Evolutionary conservation across 139 green algal species (phyloP).

Genomic region (Chlorella sp.): DNA sequence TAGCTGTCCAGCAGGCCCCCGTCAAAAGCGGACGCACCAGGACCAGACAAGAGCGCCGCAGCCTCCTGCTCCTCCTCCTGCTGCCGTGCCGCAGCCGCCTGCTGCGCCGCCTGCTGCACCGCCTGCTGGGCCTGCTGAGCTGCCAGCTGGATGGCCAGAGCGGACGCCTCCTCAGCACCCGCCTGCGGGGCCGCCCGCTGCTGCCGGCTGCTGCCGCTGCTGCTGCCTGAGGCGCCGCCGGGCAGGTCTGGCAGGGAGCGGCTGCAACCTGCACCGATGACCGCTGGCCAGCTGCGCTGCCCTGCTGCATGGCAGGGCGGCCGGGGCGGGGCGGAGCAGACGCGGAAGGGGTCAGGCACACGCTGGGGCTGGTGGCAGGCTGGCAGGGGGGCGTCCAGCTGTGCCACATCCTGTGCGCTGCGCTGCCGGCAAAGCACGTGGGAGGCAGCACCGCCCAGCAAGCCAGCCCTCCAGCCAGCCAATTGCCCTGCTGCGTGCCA

Average conservation of each 20-base stretch:
- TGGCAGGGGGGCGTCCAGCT: not conserved
- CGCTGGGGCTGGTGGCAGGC: too few relatives aligned
- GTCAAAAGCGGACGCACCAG: not conserved
- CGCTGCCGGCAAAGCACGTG: not conserved
- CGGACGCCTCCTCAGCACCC: not conserved
- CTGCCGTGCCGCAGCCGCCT: constrained; percentile 9
- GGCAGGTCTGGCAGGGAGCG: constrained; percentile 26
- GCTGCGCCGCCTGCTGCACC: constrained; percentile 32
- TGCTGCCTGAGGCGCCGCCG: not conserved
- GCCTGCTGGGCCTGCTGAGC: constrained; percentile 25
- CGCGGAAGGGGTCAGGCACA: not conserved
- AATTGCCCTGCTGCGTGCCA: not conserved
- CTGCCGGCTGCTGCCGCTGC: constrained; percentile 13
- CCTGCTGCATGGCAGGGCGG: not conserved
- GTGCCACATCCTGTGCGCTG: not conserved
- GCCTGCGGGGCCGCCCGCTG: not conserved
- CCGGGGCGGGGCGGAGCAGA: too few relatives aligned
- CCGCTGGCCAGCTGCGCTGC: not conserved
- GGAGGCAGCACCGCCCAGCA: too few relatives aligned
- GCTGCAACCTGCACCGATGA: constrained; percentile 1
- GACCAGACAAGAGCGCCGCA: not conserved
- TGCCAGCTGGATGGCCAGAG: not conserved
- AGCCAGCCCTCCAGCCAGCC: too few relatives aligned
- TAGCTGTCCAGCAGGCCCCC: not conserved
- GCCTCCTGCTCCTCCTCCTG: not conserved